Percentiles rank a stretch among this genome's conserved stretches.
These are phyloP conservation scores for Mucor lusitanicus DNA, from an alignment of 371 early-diverging fungal genomes.

Conservation along the genomic window DNA sequence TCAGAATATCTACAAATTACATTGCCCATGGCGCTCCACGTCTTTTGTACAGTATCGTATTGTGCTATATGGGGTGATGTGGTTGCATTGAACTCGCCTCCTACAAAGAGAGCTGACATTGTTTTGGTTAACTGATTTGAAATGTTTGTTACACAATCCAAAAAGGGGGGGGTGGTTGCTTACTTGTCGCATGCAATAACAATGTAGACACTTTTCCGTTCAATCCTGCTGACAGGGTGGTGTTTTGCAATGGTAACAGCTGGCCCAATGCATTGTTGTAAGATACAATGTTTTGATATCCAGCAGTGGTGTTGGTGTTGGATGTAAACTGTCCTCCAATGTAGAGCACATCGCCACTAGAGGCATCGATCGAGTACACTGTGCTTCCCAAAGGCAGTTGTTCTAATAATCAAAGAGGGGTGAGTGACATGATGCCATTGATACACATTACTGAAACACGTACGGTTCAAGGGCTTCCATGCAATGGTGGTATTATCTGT, in stretches of 20 bases:
- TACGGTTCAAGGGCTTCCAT: conserved; percentile 40
- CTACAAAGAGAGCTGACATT: conserved; percentile 31
- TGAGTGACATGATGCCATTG: neutral
- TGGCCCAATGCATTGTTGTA: conserved; percentile 22
- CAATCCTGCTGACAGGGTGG: conserved; percentile 9
- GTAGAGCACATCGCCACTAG: conserved; percentile 30
- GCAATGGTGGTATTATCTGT: conserved; percentile 20
- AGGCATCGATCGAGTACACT: conserved; percentile 36
- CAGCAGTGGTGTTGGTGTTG: neutral
- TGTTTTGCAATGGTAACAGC: conserved; percentile 17
- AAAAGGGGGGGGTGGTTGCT: neutral
- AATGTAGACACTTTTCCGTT: conserved; percentile 30
- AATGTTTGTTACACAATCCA: neutral
- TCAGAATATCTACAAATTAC: conserved; percentile 12
- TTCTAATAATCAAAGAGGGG: conserved; percentile 17
- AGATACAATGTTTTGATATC: conserved; percentile 32
- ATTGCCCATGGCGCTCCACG: conserved; percentile 27
- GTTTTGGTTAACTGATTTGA: neutral
- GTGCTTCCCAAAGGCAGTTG: conserved; percentile 36
- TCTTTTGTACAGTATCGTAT: conserved; percentile 15
- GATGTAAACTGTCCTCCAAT: conserved; percentile 40
- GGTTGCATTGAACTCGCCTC: conserved; percentile 34
- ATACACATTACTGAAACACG: too few species aligned
- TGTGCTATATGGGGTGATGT: conserved; percentile 4
- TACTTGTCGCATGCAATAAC: conserved; percentile 25